Conservation (phyloP, 2,329 filamentous ascomycete species). For the Trichoderma breve region DNA sequence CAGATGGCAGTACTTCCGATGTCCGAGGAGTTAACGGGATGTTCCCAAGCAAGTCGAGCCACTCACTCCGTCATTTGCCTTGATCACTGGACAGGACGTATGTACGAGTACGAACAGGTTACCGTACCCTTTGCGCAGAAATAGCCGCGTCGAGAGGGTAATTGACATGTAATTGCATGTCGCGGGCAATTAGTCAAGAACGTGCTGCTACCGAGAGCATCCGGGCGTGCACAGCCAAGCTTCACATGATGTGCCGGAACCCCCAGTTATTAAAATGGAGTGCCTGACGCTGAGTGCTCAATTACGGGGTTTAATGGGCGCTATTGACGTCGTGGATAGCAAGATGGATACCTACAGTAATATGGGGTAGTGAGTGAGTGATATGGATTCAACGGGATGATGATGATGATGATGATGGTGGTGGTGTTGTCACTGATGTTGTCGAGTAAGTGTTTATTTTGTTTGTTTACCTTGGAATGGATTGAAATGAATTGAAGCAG, state of each 20-base stretch:
- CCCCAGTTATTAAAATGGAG: conserved; percentile 2
- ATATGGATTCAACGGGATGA: neutral
- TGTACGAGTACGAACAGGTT: neutral
- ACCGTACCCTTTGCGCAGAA: neutral
- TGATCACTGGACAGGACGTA: neutral
- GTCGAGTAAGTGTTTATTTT: no score
- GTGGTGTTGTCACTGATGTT: neutral
- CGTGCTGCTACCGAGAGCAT: neutral
- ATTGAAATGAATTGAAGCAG: neutral
- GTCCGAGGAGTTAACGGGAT: neutral
- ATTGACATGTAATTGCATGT: neutral
- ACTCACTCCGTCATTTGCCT: neutral
- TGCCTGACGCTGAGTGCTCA: neutral
- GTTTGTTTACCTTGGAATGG: neutral
- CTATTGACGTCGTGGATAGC: neutral
- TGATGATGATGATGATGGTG: neutral
- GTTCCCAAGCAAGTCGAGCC: neutral
- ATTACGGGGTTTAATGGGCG: neutral
- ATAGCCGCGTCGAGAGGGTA: neutral
- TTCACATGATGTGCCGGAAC: neutral
- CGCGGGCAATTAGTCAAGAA: no score
- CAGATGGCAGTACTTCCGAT: neutral
- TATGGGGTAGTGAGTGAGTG: neutral
- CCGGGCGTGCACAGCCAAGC: neutral
- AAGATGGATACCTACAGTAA: neutral